Evolutionary conservation across 2,329 filamentous ascomycete genomes (phyloP).

Genomic region (Fusarium setosum): DNA sequence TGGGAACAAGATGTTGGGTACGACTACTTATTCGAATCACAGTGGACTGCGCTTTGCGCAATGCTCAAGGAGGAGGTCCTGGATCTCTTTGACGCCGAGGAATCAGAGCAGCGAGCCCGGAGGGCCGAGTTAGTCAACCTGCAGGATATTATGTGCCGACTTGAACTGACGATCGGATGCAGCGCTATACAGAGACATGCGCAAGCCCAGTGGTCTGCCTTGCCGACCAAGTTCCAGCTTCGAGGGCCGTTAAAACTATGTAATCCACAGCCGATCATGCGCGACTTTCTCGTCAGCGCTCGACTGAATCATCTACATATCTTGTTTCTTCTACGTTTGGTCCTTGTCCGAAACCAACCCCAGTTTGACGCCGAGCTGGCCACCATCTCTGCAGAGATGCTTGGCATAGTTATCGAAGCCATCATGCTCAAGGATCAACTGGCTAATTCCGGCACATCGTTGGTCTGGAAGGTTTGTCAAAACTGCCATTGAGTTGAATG

Average conservation of each 20-base stretch:
- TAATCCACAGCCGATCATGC: neutral
- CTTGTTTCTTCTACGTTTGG: constrained; percentile 11
- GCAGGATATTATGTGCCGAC: neutral
- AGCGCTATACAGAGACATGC: neutral
- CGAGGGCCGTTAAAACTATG: neutral
- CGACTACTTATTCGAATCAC: constrained; percentile 11
- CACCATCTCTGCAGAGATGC: constrained; percentile 6
- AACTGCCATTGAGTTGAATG: no score
- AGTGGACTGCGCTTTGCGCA: constrained; percentile 18
- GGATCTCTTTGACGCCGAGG: constrained; percentile 3
- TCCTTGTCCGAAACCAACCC: neutral
- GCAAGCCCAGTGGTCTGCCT: constrained; percentile 5
- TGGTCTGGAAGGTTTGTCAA: constrained; percentile 20
- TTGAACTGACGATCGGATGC: neutral
- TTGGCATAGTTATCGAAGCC: constrained; percentile 12
- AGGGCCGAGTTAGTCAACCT: constrained; percentile 5
- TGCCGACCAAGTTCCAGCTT: constrained; percentile 10
- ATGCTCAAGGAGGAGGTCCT: constrained; percentile 26
- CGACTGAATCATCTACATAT: constrained; percentile 21
- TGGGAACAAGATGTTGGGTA: neutral
- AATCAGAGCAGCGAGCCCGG: neutral
- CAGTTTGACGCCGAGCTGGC: neutral
- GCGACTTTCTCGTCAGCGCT: constrained; percentile 15
- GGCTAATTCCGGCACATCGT: constrained; percentile 11
- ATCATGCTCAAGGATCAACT: constrained; percentile 12